Base-by-base conservation (phyloP, 1,139 yeast genomes). In the Yarrowia galli region DNA sequence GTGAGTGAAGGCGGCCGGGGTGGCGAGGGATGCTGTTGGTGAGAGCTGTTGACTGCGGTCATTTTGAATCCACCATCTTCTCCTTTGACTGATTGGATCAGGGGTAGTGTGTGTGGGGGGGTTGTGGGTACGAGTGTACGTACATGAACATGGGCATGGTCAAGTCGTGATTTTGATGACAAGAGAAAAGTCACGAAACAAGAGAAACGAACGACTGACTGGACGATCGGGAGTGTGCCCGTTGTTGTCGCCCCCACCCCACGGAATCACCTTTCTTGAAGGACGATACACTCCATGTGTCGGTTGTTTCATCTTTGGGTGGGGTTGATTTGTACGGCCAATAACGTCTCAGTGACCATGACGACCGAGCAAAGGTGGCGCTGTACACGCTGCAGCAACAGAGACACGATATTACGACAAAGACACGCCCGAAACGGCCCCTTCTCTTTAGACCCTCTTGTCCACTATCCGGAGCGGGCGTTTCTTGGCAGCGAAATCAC, bases 41-140 rank as follows among this genome's bases (percentile, higher is more conserved):
- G 43, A 9, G 43, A n/a, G 15, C 20, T 5, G 20, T n/a, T 7
- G 10, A 3, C 20, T 20, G 43, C 25, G 23, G 48, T 10, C 12
- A 16, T 43, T 45, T 23, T 23, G 28, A 8, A 28, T 13, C 32
- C 32, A 22, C 3, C 20, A 42, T 18, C 23, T 22, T 18, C 46
- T 20, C 46, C 23, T 22, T 22, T 18, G 23, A 42, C 23, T 15
- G 51, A 23, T 15, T 46, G 51, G 51, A 46, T 46, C 51, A 46
- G 51, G 51, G 51, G 51, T n/a, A n/a, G n/a, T n/a, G 32, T 23
- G 51, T 23, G 18, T 38, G 42, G 51, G 32, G 51, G 32, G 51
- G 25, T n/a, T n/a, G n/a, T n/a, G n/a, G n/a, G n/a, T n/a, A n/a
- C n/a, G n/a, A n/a, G n/a, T n/a, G n/a, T n/a, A n/a, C n/a, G n/a